Percentiles rank a stretch among this genome's conserved stretches.
These are phyloP conservation scores for Phanerodontia chrysosporium DNA, from an alignment of 768 basidiomycete genomes.

Conservation along the genomic window DNA sequence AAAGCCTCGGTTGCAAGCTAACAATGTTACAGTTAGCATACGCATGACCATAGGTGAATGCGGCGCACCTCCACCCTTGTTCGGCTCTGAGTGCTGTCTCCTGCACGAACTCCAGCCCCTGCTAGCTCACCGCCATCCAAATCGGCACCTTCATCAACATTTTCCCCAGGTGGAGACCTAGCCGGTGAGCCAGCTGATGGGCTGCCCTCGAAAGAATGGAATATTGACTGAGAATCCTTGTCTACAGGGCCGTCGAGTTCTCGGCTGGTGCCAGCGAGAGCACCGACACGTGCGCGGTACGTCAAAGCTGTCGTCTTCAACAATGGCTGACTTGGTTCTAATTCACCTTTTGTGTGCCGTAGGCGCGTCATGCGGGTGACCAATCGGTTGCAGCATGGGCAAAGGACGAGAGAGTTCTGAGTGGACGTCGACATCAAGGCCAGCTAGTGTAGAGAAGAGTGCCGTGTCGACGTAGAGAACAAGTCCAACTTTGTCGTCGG, in stretches of 20 bases:
- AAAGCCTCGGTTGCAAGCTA: no score
- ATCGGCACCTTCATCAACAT: no score
- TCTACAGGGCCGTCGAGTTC: background rate
- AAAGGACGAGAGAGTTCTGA: background rate
- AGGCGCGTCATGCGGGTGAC: background rate
- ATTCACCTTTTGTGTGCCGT: background rate
- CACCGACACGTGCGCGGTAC: background rate
- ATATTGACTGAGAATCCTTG: background rate
- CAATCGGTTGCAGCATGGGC: background rate
- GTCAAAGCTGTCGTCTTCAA: background rate
- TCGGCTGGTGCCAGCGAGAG: background rate
- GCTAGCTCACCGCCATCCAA: no score
- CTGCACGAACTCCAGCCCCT: no score
- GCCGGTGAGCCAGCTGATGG: background rate
- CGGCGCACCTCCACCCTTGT: no score
- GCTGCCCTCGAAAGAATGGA: background rate
- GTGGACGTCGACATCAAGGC: background rate
- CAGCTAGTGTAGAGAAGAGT: background rate
- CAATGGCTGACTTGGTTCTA: background rate
- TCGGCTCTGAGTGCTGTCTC: no score
- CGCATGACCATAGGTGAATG: no score
- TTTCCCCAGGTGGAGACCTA: no score
- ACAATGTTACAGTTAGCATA: no score
- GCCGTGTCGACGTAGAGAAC: background rate
- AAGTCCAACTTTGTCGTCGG: no score